A percentile compares a stretch with the other conserved stretches of the same genome.
Conservation (phyloP, 2,329 filamentous ascomycete species). For the Talaromyces piceae region DNA sequence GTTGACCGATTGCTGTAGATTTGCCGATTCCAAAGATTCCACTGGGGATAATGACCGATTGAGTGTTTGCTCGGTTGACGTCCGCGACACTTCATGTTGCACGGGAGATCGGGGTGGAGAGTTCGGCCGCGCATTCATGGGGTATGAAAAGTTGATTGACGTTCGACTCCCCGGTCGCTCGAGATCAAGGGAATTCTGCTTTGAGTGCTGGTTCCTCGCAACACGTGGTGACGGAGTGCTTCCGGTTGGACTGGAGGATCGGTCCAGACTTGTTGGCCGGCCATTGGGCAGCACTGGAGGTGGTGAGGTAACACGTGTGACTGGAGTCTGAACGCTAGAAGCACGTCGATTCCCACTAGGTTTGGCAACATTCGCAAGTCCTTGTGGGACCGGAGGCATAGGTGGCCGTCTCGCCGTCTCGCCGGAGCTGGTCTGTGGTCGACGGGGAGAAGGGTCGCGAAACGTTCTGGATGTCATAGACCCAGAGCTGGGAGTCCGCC, state of each 20-base stretch:
- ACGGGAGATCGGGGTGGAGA: slow-evolving; percentile 29
- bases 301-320: slow-evolving; percentile 41
- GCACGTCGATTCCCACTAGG: slow-evolving; percentile 34
- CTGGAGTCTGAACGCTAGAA: slow-evolving; percentile 42
- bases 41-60: slow-evolving; percentile 18
- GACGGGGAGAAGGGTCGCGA: slow-evolving; percentile 61
- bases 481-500: slow-evolving; percentile 60
- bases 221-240: slow-evolving; percentile 14
- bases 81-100: slow-evolving; percentile 12
- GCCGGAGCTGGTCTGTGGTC: slow-evolving; percentile 37
- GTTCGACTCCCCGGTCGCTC: slow-evolving; percentile 35
- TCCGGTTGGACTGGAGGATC: slow-evolving; percentile 14
- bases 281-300: slow-evolving; percentile 29
- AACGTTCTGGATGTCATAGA: slow-evolving; percentile 91
- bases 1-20: slow-evolving; percentile 15
- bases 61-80: slow-evolving; percentile 9
- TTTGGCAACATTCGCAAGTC: slow-evolving; percentile 28
- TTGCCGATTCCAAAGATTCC: slow-evolving; percentile 17
- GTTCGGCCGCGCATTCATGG: slow-evolving; percentile 33
- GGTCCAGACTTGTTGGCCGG: slow-evolving; percentile 36
- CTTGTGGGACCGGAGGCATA: slow-evolving; percentile 63
- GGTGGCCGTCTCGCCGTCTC: slow-evolving; percentile 53
- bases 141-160: slow-evolving; percentile 45
- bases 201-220: slow-evolving; percentile 5
- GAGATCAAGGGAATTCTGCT: slow-evolving; percentile 27